Conservation (phyloP, 2,329 filamentous ascomycete species). For the Periconia macrospinosa region DNA sequence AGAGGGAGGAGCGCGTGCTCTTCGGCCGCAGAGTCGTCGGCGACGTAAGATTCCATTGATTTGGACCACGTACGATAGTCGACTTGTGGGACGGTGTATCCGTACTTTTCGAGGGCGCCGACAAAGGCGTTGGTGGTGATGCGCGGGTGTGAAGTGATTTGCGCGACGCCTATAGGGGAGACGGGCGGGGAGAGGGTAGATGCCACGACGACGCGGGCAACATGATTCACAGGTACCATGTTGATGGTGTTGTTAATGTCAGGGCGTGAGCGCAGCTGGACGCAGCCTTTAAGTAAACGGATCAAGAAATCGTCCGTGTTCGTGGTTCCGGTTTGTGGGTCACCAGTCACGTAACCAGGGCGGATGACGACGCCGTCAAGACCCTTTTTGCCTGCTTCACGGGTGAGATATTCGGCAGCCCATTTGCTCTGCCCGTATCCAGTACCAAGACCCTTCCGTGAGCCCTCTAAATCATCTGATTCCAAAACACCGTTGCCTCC, state of each 20-base stretch:
- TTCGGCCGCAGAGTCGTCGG: constrained; percentile 58
- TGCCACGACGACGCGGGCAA: constrained; percentile 78
- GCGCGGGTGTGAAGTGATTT: constrained; percentile 79
- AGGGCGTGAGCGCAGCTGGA: constrained; percentile 75
- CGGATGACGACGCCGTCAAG: constrained; percentile 75
- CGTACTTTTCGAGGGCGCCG: constrained; percentile 69
- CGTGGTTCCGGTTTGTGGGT: constrained; percentile 68
- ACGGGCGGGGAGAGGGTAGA: constrained; percentile 66
- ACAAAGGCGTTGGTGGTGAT: constrained; percentile 78
- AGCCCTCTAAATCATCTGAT: constrained; percentile 76
- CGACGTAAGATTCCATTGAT: constrained; percentile 69
- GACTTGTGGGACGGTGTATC: constrained; percentile 69
- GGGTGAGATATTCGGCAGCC: constrained; percentile 72
- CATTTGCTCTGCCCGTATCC: constrained; percentile 94
- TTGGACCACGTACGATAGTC: constrained; percentile 70
- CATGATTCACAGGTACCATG: constrained; percentile 82
- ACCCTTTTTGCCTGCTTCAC: constrained; percentile 77
- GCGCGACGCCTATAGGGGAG: constrained; percentile 64
- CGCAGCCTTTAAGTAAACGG: constrained; percentile 81
- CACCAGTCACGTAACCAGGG: constrained; percentile 82
- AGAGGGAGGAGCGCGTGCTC: constrained; percentile 71
- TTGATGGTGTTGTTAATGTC: constrained; percentile 86
- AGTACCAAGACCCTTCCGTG: constrained; percentile 73
- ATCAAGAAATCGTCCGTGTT: constrained; percentile 89
- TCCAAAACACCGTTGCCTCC: constrained; percentile 71